Conservation (phyloP, 305 asterid genomes). For the Caryopteris hybrid region DNA sequence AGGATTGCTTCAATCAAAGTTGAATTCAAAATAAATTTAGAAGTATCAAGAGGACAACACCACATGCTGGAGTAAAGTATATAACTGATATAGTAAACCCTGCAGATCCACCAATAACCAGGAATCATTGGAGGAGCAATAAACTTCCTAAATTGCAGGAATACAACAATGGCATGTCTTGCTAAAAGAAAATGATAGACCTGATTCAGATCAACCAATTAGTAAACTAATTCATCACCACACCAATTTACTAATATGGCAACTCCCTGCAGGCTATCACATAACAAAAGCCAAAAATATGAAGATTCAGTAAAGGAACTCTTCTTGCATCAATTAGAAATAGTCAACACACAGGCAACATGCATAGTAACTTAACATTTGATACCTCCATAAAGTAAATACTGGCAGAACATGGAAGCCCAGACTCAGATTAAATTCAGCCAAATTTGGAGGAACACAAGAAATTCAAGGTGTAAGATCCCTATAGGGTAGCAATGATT, state of each 20-base stretch:
- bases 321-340: background rate
- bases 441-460: background rate
- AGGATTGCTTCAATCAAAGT: background rate
- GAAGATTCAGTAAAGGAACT: background rate
- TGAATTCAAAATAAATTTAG: background rate
- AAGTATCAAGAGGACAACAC: background rate
- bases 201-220: background rate
- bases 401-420: background rate
- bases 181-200: background rate
- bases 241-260: background rate
- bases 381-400: background rate
- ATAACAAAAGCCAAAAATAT: background rate
- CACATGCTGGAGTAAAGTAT: background rate
- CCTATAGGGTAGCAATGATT: background rate
- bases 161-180: background rate
- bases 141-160: background rate
- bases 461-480: background rate
- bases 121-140: background rate
- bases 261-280: background rate
- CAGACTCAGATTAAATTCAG: slow-evolving; percentile 2
- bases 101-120: background rate
- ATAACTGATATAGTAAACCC: background rate
- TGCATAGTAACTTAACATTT: background rate
- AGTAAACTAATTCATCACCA: background rate
- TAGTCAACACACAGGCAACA: background rate